These are phyloP conservation scores for Termitomyces sp. DNA, from an alignment of 768 basidiomycete genomes.

Conservation along the genomic window DNA sequence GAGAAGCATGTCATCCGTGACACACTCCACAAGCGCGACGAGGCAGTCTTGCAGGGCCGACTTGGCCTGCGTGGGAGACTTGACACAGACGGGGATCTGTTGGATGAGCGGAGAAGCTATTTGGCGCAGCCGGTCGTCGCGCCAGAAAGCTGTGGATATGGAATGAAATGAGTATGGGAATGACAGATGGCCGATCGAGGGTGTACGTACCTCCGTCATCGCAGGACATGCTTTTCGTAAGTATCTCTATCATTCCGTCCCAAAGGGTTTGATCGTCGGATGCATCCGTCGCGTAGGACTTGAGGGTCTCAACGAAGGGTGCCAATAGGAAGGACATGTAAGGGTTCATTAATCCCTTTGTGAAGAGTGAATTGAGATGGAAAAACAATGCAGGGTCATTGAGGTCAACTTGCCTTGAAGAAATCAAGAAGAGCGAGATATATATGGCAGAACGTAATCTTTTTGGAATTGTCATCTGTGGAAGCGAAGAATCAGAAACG, in stretches of 20 bases:
- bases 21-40: slow-evolving; percentile 48
- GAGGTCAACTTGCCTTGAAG: slow-evolving; percentile 67
- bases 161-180: background rate
- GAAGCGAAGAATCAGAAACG: slow-evolving; percentile 4
- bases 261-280: slow-evolving; percentile 49
- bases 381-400: background rate
- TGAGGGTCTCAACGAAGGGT: slow-evolving; percentile 62
- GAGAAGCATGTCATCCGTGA: slow-evolving; percentile 58
- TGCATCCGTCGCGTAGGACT: slow-evolving; percentile 36
- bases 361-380: background rate
- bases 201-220: slow-evolving; percentile 75
- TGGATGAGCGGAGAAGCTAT: slow-evolving; percentile 56
- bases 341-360: slow-evolving; percentile 81
- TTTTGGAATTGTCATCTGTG: slow-evolving; percentile 40
- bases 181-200: background rate
- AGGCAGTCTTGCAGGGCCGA: slow-evolving; percentile 48
- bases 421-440: slow-evolving; percentile 75
- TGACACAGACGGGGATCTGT: slow-evolving; percentile 57
- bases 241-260: slow-evolving; percentile 53
- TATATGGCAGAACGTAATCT: slow-evolving; percentile 70
- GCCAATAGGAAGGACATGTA: slow-evolving; percentile 80
- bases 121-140: slow-evolving; percentile 71
- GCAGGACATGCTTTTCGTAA: slow-evolving; percentile 66
- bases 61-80: slow-evolving; percentile 33
- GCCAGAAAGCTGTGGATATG: slow-evolving; percentile 75